A percentile compares a stretch with the other conserved stretches of the same genome.
Evolutionary conservation across 2,329 filamentous ascomycete genomes (phyloP).

Genomic region (Akanthomyces muscarius): DNA sequence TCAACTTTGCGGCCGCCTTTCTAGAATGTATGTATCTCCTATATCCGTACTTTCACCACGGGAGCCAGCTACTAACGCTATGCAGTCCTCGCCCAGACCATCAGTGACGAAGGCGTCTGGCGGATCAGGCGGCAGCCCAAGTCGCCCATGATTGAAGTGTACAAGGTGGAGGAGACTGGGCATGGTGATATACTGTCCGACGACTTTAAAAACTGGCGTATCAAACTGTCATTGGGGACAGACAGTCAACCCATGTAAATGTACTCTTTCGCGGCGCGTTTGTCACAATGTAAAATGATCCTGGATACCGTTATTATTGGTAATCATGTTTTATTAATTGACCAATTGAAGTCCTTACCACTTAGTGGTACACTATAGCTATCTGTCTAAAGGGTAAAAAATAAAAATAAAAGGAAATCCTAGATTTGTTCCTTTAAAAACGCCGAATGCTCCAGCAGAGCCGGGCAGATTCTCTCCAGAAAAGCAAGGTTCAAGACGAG

Average conservation of each 20-base stretch:
- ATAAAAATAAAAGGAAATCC: conserved; percentile 3
- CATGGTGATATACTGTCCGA: conserved; percentile 72
- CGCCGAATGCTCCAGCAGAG: conserved; percentile 8
- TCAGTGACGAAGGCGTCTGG: conserved; percentile 74
- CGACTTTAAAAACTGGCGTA: conserved; percentile 73
- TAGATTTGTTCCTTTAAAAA: conserved; percentile 1
- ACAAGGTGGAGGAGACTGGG: conserved; percentile 67
- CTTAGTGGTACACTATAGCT: conserved; percentile 21
- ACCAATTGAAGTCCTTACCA: conserved; percentile 15
- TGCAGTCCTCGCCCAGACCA: conserved; percentile 58
- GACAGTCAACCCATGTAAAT: background rate
- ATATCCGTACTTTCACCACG: no score
- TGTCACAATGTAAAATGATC: background rate
- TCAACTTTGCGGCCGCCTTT: conserved; percentile 80
- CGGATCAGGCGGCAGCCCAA: conserved; percentile 65
- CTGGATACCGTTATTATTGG: background rate
- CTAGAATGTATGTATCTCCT: conserved; percentile 61
- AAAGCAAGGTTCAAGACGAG: background rate
- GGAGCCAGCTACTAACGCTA: conserved; percentile 20
- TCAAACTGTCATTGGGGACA: conserved; percentile 43
- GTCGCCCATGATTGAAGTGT: conserved; percentile 66
- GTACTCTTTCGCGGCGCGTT: background rate
- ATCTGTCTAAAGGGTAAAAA: conserved; percentile 19
- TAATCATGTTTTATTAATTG: background rate
- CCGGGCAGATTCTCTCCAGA: conserved; percentile 1